Evolutionary conservation across 257 asterid genomes (phyloP), one percentile per base, ranked within the genome.

Genomic region (Nicotiana tabacum): DNA sequence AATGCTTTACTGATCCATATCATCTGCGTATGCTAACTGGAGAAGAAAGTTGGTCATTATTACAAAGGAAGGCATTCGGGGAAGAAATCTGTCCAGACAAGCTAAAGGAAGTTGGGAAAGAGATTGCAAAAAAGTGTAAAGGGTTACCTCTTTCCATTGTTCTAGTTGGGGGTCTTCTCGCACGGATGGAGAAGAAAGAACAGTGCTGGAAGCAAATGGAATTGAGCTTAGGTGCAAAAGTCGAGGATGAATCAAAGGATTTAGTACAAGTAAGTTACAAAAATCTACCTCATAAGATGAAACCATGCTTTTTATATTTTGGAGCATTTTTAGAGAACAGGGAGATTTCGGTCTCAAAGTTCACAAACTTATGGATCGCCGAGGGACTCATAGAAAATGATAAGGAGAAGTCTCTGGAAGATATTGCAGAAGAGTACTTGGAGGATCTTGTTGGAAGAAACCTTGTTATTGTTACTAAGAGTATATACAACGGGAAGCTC

Each of bases 341-440:
- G 33, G 87, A 83, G 51, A 85, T 87, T 12, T 81, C 82, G 0
- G 83, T 39, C 2, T 77, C 85, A 82, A 83, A 87, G 43, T 51
- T 87, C 77, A 85, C 72, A n/a, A 82, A 87, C 32, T 76, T 87
- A 82, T 85, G 87, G 90, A 77, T 87, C 13, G 87, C 88, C 1
- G 88, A 87, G 72, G 87, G 84, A 3, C 24, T 81, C 5, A 81
- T 87, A 33, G 85, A 81, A 8, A 81, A 30, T 3, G 81, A 61
- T 18, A 81, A 30, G 65, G 37, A 1, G 16, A 32, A 53, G 5
- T 33, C 11, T 77, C 15, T 85, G 0, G 87, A 85, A 32, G 86
- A 62, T 67, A 81, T 62, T 53, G 88, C 88, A n/a, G 85, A 87
- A 30, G 30, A 61, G 43, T 85, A 87, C 79, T 21, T 86, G 67